Evolutionary conservation across 2,329 filamentous ascomycete genomes (phyloP).

Genomic region (Penicillium olsonii): DNA sequence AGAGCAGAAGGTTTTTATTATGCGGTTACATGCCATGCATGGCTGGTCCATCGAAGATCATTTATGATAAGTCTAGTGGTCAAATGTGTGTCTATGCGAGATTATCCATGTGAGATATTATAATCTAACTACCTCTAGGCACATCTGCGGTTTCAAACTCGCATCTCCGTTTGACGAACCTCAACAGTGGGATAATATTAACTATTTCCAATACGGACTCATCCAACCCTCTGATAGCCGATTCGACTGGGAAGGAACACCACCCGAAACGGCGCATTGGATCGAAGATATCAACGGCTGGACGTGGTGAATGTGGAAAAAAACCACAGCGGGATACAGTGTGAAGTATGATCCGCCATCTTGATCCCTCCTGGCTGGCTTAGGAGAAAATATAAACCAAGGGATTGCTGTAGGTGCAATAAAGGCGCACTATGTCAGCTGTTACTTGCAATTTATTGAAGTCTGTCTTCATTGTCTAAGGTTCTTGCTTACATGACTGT

Average conservation of each 20-base stretch:
- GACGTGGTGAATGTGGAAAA: slow-evolving; percentile 6
- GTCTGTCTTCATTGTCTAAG: background rate
- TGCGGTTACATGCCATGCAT: slow-evolving; percentile 7
- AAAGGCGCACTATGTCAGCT: background rate
- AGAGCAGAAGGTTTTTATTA: background rate
- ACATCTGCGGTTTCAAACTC: slow-evolving; percentile 4
- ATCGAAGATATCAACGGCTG: slow-evolving; percentile 3
- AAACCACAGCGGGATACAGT: background rate
- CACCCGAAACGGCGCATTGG: slow-evolving; percentile 3
- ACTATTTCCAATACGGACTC: slow-evolving; percentile 4
- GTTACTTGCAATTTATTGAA: background rate
- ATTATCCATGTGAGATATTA: background rate
- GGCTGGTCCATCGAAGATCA: slow-evolving; percentile 6
- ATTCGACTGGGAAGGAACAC: slow-evolving; percentile 6
- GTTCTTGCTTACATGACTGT: background rate
- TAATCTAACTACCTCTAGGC: slow-evolving; percentile 4
- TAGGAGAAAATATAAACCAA: slow-evolving; percentile 1
- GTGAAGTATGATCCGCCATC: background rate
- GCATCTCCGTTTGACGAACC: slow-evolving; percentile 5
- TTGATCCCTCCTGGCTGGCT: background rate
- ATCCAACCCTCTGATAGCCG: background rate
- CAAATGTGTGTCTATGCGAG: slow-evolving; percentile 2
- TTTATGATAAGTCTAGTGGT: slow-evolving; percentile 4
- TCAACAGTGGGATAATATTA: slow-evolving; percentile 1
- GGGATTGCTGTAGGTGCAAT: background rate